phyloP scores from a whole-genome alignment of 1,139 yeast genomes.

The Zhuliangozyma blackwelliae region DNA sequence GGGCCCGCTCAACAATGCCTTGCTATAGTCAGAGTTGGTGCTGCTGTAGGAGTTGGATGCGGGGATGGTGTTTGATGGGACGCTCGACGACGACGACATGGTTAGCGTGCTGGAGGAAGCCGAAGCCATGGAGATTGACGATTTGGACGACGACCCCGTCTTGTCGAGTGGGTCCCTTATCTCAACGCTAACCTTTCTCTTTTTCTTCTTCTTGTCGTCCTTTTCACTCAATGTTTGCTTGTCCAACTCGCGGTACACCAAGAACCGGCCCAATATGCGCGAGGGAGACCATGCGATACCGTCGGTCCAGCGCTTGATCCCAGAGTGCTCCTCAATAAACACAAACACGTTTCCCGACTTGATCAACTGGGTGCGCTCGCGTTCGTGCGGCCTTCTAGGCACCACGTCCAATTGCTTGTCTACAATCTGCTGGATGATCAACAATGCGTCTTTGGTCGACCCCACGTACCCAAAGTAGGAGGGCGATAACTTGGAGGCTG shows the following conservation, averaged over 20 bases:
- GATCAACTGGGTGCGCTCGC: slow-evolving; percentile 64
- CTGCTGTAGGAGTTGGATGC: slow-evolving; percentile 10
- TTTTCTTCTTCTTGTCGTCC: slow-evolving; percentile 29
- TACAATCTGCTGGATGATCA: slow-evolving; percentile 75
- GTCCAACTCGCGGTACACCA: slow-evolving; percentile 77
- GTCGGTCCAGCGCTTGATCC: slow-evolving; percentile 92
- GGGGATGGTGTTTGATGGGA: slow-evolving; percentile 9
- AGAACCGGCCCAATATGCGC: slow-evolving; percentile 75
- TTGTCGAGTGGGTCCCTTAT: slow-evolving; percentile 13
- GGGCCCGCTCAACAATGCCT: slow-evolving; percentile 42
- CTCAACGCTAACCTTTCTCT: slow-evolving; percentile 18
- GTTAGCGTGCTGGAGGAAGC: slow-evolving; percentile 1
- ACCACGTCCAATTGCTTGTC: slow-evolving; percentile 61
- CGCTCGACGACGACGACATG: neutral
- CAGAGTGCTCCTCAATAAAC: slow-evolving; percentile 76
- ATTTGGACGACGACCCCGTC: neutral
- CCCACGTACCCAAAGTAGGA: slow-evolving; percentile 78
- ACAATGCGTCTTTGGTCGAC: slow-evolving; percentile 76
- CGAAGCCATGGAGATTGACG: slow-evolving; percentile 1
- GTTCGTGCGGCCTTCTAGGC: slow-evolving; percentile 76
- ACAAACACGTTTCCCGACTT: slow-evolving; percentile 80
- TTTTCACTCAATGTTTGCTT: slow-evolving; percentile 39
- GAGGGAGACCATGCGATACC: slow-evolving; percentile 93
- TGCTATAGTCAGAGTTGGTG: slow-evolving; percentile 7
- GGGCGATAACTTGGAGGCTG: slow-evolving; percentile 37